Base-by-base conservation (phyloP, 805 yeast genomes). In the Kodamaea laetipori region DNA sequence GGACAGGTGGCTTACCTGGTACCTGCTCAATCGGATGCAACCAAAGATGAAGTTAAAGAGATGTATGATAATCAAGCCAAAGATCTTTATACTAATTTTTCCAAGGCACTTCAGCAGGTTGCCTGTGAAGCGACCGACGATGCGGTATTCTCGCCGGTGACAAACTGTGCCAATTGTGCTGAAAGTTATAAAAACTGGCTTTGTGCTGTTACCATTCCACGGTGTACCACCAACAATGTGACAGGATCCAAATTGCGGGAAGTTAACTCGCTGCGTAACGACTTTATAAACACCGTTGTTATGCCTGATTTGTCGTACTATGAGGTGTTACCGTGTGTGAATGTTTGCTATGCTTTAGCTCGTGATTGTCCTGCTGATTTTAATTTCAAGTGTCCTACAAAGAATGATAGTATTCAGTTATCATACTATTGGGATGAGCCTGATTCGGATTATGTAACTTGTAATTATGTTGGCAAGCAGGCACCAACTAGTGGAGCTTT, bases 321-420 rank as follows among this genome's bases (percentile, higher is more conserved):
- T 53, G 99, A 92, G 63, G 75, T 94, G 2, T 61, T 88, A 45
- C 99, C 99, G 0, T 92, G 99, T 58, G 74, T 84, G 39, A 82
- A 86, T 55, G 76, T 84, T 49, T 94, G 98, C 62, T 71, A 86
- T 48, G 76, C 81, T 4, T 78, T 94, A 6, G 94, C 84, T 2
- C 74, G 88, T 39, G 85, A 86, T 59, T 92, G 99, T 60, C 97
- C 97, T 1, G 64, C 90, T 0, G 80, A 67, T 23, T 80, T 92
- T 55, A 81, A 80, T 1, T 90, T 92, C 60, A 55, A 63, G 11
- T 94, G 98, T 54, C 98, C 99, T 0, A 53, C 46, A 1, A 40
- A 46, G 8, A 67, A 69, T 26, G 55, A 57, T 0, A 49, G 71
- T 3, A 64, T 72, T 12, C 45, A 46, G 6, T 37, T 55, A 27